Percentiles rank a stretch among this genome's conserved stretches.
Evolutionary conservation across 768 basidiomycete genomes (phyloP).

Genomic region (Rhodotorula babjevae): DNA sequence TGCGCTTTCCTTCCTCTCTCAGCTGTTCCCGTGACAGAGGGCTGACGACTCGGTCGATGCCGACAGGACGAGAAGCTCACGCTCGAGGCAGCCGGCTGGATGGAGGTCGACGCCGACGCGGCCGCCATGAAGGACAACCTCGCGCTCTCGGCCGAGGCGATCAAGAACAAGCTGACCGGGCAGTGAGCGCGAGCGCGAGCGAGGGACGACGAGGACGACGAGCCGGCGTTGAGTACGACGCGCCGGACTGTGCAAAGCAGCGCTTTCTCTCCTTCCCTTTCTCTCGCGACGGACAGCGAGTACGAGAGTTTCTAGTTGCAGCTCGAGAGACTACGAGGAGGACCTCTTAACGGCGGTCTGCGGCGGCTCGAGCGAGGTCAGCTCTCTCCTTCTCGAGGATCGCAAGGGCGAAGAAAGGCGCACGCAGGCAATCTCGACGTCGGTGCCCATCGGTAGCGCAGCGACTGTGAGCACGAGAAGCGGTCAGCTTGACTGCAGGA

Average conservation of each 20-base stretch:
- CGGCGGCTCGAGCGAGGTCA: neutral
- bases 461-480: neutral
- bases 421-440: constrained; percentile 4
- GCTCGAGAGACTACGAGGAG: no score
- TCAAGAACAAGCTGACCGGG: constrained; percentile 22
- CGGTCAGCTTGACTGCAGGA: rapidly evolving
- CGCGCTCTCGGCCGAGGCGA: constrained; percentile 6
- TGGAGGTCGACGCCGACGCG: constrained; percentile 11
- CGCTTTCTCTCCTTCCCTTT: neutral
- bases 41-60: no score
- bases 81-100: constrained; percentile 28
- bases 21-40: neutral
- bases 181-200: neutral
- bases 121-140: constrained; percentile 17
- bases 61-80: constrained; percentile 19
- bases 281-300: no score
- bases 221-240: neutral
- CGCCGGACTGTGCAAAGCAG: neutral
- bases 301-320: no score
- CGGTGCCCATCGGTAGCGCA: neutral
- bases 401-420: neutral
- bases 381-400: no score
- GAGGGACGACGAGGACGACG: neutral
- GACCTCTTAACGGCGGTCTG: neutral
- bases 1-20: neutral